Evolutionary conservation across 176 grass and related monocot genomes (phyloP).

Genomic region (Rhipidocladum racemiflorum): DNA sequence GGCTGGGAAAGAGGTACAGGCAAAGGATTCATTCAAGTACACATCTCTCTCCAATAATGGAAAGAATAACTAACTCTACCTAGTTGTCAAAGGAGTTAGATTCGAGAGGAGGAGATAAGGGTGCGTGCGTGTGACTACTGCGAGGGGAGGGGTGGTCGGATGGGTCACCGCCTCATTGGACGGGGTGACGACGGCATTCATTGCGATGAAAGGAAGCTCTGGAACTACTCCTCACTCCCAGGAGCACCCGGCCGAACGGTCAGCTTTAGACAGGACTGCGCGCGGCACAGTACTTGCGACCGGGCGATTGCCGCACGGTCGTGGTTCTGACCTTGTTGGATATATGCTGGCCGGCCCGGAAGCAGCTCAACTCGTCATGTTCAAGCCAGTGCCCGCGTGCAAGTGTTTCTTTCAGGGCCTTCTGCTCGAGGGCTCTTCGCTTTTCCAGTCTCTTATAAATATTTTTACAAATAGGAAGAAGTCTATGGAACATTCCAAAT

Average conservation of each 20-base stretch:
- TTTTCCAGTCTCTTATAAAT: too few species aligned
- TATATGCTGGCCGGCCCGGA: neutral
- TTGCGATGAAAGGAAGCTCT: slow-evolving; percentile 18
- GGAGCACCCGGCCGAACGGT: slow-evolving; percentile 4
- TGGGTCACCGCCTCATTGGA: neutral
- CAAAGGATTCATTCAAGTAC: slow-evolving; percentile 37
- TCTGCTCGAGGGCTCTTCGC: neutral
- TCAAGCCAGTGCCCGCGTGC: neutral
- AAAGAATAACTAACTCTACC: slow-evolving; percentile 27
- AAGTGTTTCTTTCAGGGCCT: neutral
- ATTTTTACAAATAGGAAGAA: too few species aligned
- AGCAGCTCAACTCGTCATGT: neutral
- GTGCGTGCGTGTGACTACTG: neutral
- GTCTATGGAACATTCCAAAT: too few species aligned
- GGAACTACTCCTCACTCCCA: neutral
- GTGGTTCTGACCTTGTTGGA: neutral
- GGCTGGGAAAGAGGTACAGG: slow-evolving; percentile 25
- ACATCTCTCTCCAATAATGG: slow-evolving; percentile 37
- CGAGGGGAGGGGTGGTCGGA: neutral
- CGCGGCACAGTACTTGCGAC: neutral
- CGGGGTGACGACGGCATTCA: slow-evolving; percentile 23
- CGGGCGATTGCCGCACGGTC: neutral
- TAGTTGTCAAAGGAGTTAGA: slow-evolving; percentile 33
- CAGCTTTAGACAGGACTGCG: neutral
- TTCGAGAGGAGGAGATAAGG: slow-evolving; percentile 26